These are phyloP conservation scores for Calonectria pseudoturangicola DNA, from an alignment of 2,329 filamentous ascomycete genomes.

Conservation along the genomic window DNA sequence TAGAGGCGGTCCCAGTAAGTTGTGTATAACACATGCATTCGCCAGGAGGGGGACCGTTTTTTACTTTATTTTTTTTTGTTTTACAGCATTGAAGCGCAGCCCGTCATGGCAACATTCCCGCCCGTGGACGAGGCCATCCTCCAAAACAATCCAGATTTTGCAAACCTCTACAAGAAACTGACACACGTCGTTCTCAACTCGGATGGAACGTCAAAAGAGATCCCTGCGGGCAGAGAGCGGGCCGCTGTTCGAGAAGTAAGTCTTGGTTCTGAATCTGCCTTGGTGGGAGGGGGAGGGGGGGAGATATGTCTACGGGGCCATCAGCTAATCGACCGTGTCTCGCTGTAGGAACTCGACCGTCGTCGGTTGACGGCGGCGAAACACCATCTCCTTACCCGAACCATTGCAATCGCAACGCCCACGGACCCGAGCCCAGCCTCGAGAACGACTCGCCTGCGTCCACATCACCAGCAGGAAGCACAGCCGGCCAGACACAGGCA, in stretches of 20 bases:
- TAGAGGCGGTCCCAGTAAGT: constrained; percentile 17
- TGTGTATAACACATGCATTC: constrained; percentile 5
- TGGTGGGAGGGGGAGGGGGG: background rate
- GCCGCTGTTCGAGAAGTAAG: constrained; percentile 69
- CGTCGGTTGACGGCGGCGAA: constrained; percentile 70
- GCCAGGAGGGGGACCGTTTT: no score
- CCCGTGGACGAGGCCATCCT: constrained; percentile 74
- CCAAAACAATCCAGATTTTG: constrained; percentile 75
- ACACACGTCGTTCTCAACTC: constrained; percentile 72
- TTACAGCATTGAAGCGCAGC: constrained; percentile 26
- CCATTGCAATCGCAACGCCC: constrained; percentile 68
- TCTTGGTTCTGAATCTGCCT: background rate
- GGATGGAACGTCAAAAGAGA: constrained; percentile 74
- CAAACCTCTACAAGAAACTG: constrained; percentile 73
- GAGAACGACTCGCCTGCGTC: constrained; percentile 50
- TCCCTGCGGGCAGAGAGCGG: constrained; percentile 69
- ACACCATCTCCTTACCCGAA: constrained; percentile 69
- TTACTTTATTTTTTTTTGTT: background rate
- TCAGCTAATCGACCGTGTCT: no score
- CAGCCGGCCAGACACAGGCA: constrained; percentile 47
- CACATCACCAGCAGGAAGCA: constrained; percentile 46
- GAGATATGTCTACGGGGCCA: background rate
- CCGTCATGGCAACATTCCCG: constrained; percentile 69
- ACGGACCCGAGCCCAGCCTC: constrained; percentile 52
- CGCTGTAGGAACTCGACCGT: constrained; percentile 67